These are phyloP conservation scores for Polygonum maritimum DNA, from an alignment of 148 eudicot genomes.

Conservation along the genomic window DNA sequence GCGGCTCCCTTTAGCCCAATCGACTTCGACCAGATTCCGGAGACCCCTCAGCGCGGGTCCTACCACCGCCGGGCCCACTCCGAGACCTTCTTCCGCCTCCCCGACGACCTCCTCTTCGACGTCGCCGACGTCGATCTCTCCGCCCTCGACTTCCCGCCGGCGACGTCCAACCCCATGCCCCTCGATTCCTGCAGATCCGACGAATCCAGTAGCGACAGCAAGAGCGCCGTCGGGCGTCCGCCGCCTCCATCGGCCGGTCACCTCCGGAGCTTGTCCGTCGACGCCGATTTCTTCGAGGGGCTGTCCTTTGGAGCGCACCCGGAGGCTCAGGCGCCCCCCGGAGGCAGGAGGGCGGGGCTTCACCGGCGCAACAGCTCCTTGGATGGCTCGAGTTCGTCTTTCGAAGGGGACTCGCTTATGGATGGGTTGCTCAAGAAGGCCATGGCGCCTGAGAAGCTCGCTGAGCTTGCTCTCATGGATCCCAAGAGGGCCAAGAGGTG, in stretches of 20 bases:
- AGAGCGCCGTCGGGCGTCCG: conserved; percentile 14
- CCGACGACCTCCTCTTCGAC: conserved; percentile 46
- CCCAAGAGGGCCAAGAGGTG: conserved; percentile 89
- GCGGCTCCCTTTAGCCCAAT: conserved; percentile 8
- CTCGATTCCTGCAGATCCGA: conserved; percentile 36
- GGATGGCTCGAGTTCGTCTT: conserved; percentile 58
- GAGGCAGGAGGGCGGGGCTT: conserved; percentile 18
- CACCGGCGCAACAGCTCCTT: conserved; percentile 65
- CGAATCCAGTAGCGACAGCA: conserved; percentile 29
- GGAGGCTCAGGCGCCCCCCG: conserved; percentile 16
- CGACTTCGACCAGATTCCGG: conserved; percentile 36
- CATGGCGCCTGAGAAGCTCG: conserved; percentile 60
- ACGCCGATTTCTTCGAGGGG: conserved; percentile 77
- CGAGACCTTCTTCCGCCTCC: conserved; percentile 65
- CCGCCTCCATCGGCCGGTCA: conserved; percentile 19
- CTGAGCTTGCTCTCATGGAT: conserved; percentile 78
- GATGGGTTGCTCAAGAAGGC: conserved; percentile 55
- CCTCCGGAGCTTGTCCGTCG: conserved; percentile 68
- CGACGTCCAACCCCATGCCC: conserved; percentile 15
- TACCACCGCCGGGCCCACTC: conserved; percentile 80
- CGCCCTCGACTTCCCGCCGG: conserved; percentile 25
- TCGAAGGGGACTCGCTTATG: conserved; percentile 37
- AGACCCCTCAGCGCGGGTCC: conserved; percentile 34
- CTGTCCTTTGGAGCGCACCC: conserved; percentile 23
- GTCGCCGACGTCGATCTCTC: conserved; percentile 30